phyloP scores from a whole-genome alignment of 495 filamentous ascomycete species.

The Penicillium ucsense region DNA sequence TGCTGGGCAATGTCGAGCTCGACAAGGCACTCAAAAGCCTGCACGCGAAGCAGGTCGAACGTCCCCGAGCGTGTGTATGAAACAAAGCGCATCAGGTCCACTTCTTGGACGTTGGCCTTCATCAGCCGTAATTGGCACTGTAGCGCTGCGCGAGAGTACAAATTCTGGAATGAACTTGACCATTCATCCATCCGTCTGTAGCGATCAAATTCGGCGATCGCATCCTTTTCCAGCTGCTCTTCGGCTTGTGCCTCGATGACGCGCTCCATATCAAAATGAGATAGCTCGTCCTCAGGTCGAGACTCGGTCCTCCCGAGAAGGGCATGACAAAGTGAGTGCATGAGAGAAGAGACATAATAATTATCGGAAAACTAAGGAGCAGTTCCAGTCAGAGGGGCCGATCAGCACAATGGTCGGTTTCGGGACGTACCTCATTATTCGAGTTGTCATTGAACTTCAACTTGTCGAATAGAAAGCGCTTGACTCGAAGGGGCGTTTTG shows the following conservation, averaged over 20 bases:
- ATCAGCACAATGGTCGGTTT: background rate
- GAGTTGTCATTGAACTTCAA: conserved; percentile 89
- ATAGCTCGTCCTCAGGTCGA: conserved; percentile 27
- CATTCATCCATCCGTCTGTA: conserved; percentile 91
- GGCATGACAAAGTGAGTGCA: conserved; percentile 68
- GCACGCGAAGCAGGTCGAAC: conserved; percentile 67
- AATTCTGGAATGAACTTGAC: conserved; percentile 82
- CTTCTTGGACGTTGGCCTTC: conserved; percentile 55
- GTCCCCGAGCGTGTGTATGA: conserved; percentile 73
- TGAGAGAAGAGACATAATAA: conserved; percentile 74
- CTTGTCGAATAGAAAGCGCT: conserved; percentile 76
- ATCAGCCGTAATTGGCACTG: conserved; percentile 67
- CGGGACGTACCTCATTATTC: conserved; percentile 53
- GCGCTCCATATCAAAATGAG: conserved; percentile 39
- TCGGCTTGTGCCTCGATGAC: conserved; percentile 47
- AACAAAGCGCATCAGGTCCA: conserved; percentile 58
- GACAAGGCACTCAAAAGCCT: conserved; percentile 72
- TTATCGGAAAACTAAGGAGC: conserved; percentile 65
- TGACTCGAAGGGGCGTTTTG: conserved; percentile 63
- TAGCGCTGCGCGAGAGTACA: conserved; percentile 74
- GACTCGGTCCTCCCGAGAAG: conserved; percentile 47
- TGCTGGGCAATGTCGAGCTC: conserved; percentile 64
- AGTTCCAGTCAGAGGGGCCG: background rate
- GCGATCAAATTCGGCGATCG: conserved; percentile 77
- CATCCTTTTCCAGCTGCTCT: conserved; percentile 55